Evolutionary conservation across 2,329 filamentous ascomycete genomes (phyloP).

Genomic region (Aspergillus sp.): DNA sequence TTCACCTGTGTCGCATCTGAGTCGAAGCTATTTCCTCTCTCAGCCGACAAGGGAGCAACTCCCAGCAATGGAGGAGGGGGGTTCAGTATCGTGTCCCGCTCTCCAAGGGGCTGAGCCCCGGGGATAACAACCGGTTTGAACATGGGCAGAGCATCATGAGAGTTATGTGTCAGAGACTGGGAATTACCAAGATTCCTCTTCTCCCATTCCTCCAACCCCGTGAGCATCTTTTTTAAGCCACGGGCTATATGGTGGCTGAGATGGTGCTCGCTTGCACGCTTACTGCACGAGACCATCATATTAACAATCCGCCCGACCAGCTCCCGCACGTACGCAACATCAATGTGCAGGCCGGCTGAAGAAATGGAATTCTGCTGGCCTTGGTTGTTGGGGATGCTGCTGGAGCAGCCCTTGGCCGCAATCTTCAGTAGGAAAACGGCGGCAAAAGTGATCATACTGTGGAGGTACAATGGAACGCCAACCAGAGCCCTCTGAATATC

Average conservation of each 20-base stretch:
- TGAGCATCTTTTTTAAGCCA: constrained; percentile 42
- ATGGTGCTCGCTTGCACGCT: constrained; percentile 43
- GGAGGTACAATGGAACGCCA: constrained; percentile 48
- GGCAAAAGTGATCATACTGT: constrained; percentile 52
- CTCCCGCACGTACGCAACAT: constrained; percentile 38
- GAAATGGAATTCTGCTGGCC: constrained; percentile 43
- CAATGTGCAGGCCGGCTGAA: constrained; percentile 37
- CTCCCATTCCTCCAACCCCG: constrained; percentile 43
- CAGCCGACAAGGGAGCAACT: constrained; percentile 41
- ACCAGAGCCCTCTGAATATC: constrained; percentile 46
- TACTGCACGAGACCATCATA: constrained; percentile 42
- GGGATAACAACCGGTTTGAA: constrained; percentile 41
- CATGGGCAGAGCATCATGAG: constrained; percentile 33
- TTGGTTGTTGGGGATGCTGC: constrained; percentile 34
- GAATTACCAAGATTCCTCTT: constrained; percentile 31
- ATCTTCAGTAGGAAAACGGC: constrained; percentile 50
- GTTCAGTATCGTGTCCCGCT: constrained; percentile 38
- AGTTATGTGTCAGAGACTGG: constrained; percentile 22
- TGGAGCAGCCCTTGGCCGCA: constrained; percentile 42
- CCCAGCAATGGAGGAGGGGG: constrained; percentile 40
- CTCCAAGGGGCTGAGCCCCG: constrained; percentile 39
- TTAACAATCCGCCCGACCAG: constrained; percentile 39
- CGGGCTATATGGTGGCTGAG: constrained; percentile 44
- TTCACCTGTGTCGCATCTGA: constrained; percentile 20
- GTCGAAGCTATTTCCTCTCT: constrained; percentile 37